Evolutionary conservation across 495 filamentous ascomycete species (phyloP), one percentile per base, ranked within the genome.

Genomic region (Usnea hakonensis): DNA sequence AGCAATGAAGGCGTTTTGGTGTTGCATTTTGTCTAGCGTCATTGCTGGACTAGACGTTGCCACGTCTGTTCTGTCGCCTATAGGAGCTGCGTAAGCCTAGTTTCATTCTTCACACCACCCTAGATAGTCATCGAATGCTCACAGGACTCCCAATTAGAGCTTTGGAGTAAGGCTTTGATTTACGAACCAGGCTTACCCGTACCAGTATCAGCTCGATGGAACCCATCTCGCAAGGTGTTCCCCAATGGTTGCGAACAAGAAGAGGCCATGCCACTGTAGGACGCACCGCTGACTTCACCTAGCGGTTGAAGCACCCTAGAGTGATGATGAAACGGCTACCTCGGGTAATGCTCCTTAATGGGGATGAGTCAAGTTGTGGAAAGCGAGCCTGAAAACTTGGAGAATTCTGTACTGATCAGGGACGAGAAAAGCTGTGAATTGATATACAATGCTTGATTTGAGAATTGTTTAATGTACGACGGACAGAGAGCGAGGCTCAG

Each of bases 1-100:
- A 48, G 63, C 60, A 44, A 65, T 54, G 23, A 30, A 37, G 7
- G 28, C 44, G 32, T 59, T 55, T 21, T 26, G 43, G 55, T n/a
- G 37, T 14, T 56, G 55, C 17, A 16, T 33, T 23, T 35, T 40
- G 2, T 21, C 30, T 21, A 58, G 41, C 16, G 37, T 43, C n/a
- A 11, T 53, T 10, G 37, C 2, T 4, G 13, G 19, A 32, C 3
- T 41, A 21, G 50, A 53, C 36, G 36, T 41, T 16, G 37, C 50
- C 17, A n/a, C 44, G 30, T 33, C 35, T 41, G 36, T 9, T 6
- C 44, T 21, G 26, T 58, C 35, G 5, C 13, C 54, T 14, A 40
- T 32, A 32, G 30, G n/a, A 57, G 52, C 52, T 55, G 30, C n/a
- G 30, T 33, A 19, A 53, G 37, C 19, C 14, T 50, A 46, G 13